Conservation (phyloP, 805 yeast species). For the Danielia reshetovae region DNA sequence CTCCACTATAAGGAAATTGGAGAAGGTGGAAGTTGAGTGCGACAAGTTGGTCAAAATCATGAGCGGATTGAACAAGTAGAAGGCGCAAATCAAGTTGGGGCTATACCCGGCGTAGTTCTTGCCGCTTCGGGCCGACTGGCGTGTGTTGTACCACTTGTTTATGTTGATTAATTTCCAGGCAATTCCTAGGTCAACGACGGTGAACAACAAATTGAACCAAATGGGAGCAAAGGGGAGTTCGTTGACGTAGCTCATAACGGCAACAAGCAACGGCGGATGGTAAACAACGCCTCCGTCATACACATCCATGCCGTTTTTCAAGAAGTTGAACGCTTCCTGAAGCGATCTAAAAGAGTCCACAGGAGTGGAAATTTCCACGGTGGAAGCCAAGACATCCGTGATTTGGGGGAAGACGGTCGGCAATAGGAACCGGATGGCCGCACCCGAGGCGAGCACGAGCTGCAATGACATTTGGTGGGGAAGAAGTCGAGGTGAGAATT, state of each 20-base stretch:
- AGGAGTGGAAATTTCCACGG: conserved; percentile 59
- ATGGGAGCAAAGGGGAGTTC: conserved; percentile 19
- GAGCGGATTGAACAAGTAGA: conserved; percentile 80
- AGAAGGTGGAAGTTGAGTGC: conserved; percentile 60
- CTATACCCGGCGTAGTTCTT: conserved; percentile 19
- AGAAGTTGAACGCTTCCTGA: conserved; percentile 29
- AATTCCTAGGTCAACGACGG: conserved; percentile 55
- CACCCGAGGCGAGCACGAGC: conserved; percentile 13
- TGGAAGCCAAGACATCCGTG: conserved; percentile 24
- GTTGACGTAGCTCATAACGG: conserved; percentile 37
- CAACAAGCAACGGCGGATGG: conserved; percentile 74
- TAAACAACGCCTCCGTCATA: conserved; percentile 86
- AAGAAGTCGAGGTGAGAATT: too few relatives aligned
- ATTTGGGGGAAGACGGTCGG: conserved; percentile 33
- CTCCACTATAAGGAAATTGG: conserved; percentile 54
- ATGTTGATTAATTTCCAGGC: conserved; percentile 52
- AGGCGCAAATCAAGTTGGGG: conserved; percentile 51
- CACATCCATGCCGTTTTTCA: conserved; percentile 53
- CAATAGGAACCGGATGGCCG: conserved; percentile 28
- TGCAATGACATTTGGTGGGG: conserved; percentile 12
- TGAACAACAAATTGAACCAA: conserved; percentile 44
- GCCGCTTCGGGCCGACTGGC: conserved; percentile 17
- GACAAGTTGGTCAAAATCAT: conserved; percentile 64
- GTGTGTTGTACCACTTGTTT: conserved; percentile 37
- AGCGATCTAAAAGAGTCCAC: conserved; percentile 58